Evolutionary conservation across 306 rosid genomes (phyloP).

Genomic region (Malus sylvestris): DNA sequence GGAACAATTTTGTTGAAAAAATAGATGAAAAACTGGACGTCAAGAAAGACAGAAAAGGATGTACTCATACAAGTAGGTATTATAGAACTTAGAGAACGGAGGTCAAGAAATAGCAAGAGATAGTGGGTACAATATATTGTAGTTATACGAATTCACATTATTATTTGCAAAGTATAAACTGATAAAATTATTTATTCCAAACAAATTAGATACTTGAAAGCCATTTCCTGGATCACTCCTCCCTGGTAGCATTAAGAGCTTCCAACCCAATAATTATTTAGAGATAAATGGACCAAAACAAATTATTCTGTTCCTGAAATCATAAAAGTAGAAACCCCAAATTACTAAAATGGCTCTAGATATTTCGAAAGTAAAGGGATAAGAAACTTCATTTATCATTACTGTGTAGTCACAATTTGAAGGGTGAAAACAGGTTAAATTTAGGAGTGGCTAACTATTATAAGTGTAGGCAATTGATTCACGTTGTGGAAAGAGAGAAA

Average conservation of each 20-base stretch:
- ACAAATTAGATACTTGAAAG: not conserved
- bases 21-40: not conserved
- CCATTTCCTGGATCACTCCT: not conserved
- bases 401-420: not conserved
- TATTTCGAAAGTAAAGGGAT: not conserved
- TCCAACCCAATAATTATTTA: not conserved
- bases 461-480: not conserved
- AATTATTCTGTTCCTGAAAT: not conserved
- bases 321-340: not conserved
- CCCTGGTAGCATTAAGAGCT: not conserved
- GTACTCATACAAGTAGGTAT: not conserved
- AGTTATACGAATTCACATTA: not conserved
- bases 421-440: not conserved
- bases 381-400: not conserved
- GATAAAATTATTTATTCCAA: not conserved
- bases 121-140: not conserved
- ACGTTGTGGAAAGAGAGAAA: not conserved
- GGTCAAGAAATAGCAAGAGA: not conserved
- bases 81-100: not conserved
- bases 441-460: not conserved
- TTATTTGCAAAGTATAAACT: not conserved
- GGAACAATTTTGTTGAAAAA: not conserved
- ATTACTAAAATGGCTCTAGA: not conserved
- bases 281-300: not conserved
- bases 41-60: not conserved